These are phyloP conservation scores for Metschnikowia reukaufii DNA, from an alignment of 805 yeast genomes.

Conservation along the genomic window DNA sequence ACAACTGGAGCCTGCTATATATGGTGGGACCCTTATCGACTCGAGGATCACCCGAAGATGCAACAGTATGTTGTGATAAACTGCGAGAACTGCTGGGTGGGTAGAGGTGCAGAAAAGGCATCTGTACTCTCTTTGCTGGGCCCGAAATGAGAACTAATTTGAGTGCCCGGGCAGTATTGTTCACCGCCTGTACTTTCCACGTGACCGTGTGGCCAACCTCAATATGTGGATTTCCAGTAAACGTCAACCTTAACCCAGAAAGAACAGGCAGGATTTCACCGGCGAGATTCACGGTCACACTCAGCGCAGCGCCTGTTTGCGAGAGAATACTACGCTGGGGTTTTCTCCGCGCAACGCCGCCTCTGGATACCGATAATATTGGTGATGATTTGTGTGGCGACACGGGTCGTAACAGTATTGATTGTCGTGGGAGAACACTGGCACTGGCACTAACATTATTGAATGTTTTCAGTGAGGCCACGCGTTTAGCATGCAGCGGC, in stretches of 20 bases:
- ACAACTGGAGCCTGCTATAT: conserved; percentile 26
- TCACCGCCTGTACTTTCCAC: conserved; percentile 68
- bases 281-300: conserved; percentile 38
- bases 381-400: conserved; percentile 12
- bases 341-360: conserved; percentile 3
- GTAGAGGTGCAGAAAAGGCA: neutral
- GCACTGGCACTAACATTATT: too few species aligned
- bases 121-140: neutral
- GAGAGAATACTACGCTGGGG: conserved; percentile 6
- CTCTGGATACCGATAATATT: conserved; percentile 3
- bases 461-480: too few species aligned
- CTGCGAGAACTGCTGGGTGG: neutral
- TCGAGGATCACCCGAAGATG: conserved; percentile 9
- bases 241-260: conserved; percentile 35
- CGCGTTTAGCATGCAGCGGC: conserved; percentile 5
- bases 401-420: conserved; percentile 1
- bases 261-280: conserved; percentile 29
- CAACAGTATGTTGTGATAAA: conserved; percentile 8
- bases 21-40: conserved; percentile 18
- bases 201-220: conserved; percentile 58
- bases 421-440: conserved; percentile 2
- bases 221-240: conserved; percentile 62
- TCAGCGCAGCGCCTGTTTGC: conserved; percentile 23
- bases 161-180: conserved; percentile 51
- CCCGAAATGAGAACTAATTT: conserved; percentile 49